Conservation (phyloP, 2,329 filamentous ascomycete genomes). For the Aspergillus neoniger region DNA sequence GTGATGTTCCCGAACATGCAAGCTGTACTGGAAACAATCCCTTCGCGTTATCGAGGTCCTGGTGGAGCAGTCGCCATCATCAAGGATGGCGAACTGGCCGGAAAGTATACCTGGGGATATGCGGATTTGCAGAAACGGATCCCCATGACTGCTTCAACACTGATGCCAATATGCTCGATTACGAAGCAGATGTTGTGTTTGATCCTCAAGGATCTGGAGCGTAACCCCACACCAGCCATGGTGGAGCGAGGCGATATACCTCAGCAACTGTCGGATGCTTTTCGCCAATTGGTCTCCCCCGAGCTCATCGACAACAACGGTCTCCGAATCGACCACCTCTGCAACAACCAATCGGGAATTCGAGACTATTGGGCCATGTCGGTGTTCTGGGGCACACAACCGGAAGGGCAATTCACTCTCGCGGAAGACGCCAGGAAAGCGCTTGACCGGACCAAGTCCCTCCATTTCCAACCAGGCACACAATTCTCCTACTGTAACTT, state of each 20-base stretch:
- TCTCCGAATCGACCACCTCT: conserved; percentile 41
- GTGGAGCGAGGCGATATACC: conserved; percentile 32
- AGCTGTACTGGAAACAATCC: conserved; percentile 21
- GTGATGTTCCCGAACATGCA: conserved; percentile 7
- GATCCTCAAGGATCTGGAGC: conserved; percentile 38
- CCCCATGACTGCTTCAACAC: conserved; percentile 38
- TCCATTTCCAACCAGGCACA: conserved; percentile 48
- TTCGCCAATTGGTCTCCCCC: conserved; percentile 25
- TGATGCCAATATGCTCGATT: conserved; percentile 51
- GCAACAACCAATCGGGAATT: conserved; percentile 47
- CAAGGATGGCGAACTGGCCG: conserved; percentile 45
- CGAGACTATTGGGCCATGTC: conserved; percentile 52
- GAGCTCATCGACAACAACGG: conserved; percentile 24
- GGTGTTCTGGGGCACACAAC: conserved; percentile 46
- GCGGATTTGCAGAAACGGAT: conserved; percentile 45
- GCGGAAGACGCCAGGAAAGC: conserved; percentile 30
- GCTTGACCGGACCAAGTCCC: conserved; percentile 35
- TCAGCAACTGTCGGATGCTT: conserved; percentile 32
- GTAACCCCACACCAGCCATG: conserved; percentile 35
- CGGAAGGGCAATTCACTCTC: conserved; percentile 45
- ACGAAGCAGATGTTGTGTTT: conserved; percentile 50
- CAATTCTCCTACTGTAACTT: conserved; percentile 49
- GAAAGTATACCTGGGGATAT: conserved; percentile 47
- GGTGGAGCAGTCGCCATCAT: conserved; percentile 48
- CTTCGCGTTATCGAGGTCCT: conserved; percentile 38